Evolutionary conservation across 768 basidiomycete species (phyloP).

Genomic region (Clitopilus hobsonii): DNA sequence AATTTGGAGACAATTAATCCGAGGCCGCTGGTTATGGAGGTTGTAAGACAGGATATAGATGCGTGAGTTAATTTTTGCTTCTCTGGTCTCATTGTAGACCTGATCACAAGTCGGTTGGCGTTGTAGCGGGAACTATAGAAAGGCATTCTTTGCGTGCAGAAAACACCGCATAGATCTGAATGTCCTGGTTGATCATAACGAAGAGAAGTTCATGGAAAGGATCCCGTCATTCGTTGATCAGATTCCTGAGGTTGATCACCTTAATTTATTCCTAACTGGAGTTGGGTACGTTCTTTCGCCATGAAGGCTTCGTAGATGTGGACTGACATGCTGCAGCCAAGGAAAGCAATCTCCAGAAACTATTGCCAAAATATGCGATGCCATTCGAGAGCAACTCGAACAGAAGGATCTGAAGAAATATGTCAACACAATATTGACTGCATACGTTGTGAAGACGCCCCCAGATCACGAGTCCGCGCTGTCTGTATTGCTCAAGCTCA

Average conservation of each 20-base stretch:
- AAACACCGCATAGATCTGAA: constrained; percentile 93
- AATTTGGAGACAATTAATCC: constrained; percentile 96
- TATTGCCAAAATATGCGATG: constrained; percentile 71
- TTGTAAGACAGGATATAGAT: constrained; percentile 72
- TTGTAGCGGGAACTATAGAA: constrained; percentile 67
- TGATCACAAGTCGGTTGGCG: not conserved
- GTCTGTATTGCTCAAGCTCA: constrained; percentile 64
- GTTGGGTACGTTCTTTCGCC: constrained; percentile 58
- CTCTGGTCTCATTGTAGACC: not conserved
- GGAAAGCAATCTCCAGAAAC: constrained; percentile 53
- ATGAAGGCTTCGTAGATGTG: not conserved
- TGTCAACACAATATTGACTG: constrained; percentile 87
- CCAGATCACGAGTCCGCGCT: constrained; percentile 89
- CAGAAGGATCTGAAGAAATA: constrained; percentile 69
- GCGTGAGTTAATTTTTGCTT: constrained; percentile 40
- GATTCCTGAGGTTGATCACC: constrained; percentile 83
- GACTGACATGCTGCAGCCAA: constrained; percentile 22
- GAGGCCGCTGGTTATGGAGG: constrained; percentile 82
- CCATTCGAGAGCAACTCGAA: constrained; percentile 70
- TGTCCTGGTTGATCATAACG: constrained; percentile 79
- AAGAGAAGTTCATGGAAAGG: constrained; percentile 56
- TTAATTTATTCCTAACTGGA: constrained; percentile 87
- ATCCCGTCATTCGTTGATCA: constrained; percentile 76
- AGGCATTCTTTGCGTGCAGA: constrained; percentile 87
- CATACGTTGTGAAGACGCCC: constrained; percentile 88